Evolutionary conservation across 2,329 filamentous ascomycete genomes (phyloP).

Genomic region (Bertia moriformis): DNA sequence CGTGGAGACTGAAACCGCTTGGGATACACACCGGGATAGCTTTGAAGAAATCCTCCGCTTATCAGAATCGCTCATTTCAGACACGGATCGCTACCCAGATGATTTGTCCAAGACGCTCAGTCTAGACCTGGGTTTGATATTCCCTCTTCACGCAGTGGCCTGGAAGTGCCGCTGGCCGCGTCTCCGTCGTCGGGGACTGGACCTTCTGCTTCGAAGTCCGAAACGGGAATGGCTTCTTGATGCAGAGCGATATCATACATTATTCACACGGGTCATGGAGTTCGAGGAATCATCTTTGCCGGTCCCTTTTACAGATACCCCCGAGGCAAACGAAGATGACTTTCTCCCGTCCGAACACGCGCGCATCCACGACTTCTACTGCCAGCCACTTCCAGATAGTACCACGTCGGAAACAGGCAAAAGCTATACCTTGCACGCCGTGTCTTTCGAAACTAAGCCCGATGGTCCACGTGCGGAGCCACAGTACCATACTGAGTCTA

Average conservation of each 20-base stretch:
- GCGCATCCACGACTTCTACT: neutral
- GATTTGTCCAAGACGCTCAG: constrained; percentile 4
- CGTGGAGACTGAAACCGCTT: neutral
- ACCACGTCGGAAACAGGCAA: no score
- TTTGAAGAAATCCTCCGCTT: neutral
- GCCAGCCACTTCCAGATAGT: no score
- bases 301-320: neutral
- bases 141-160: constrained; percentile 7
- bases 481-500: no score
- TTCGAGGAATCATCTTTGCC: constrained; percentile 1
- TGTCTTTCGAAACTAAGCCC: no score
- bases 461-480: no score
- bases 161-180: constrained; percentile 10
- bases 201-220: constrained; percentile 6
- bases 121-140: constrained; percentile 7
- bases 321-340: no score
- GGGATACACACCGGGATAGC: neutral
- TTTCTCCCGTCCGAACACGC: neutral
- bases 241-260: constrained; percentile 3
- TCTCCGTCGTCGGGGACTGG: constrained; percentile 6
- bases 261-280: neutral
- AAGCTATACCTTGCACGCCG: no score
- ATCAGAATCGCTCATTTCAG: neutral
- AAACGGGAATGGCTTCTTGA: constrained; percentile 6
- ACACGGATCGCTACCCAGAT: neutral